Conservation (phyloP, 139 green algal genomes). For the Nannochloris sp. region DNA sequence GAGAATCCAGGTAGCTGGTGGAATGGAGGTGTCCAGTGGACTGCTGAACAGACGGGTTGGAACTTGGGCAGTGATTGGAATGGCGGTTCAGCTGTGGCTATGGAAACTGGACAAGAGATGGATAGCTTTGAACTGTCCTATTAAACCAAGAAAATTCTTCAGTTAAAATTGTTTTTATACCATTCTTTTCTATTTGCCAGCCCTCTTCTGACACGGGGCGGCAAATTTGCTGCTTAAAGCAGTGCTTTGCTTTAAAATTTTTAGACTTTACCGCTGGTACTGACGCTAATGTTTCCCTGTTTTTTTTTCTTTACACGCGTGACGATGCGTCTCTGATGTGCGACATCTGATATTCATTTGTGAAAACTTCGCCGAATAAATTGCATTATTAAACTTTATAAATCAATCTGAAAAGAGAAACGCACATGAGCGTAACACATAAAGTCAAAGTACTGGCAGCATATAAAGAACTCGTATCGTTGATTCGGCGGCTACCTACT, state of each 20-base stretch:
- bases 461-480: slow-evolving; percentile 43
- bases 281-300: too few species aligned
- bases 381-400: background rate
- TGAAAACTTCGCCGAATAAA: background rate
- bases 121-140: background rate
- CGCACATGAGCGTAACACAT: background rate
- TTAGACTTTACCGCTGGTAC: too few species aligned
- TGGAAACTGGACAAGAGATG: background rate
- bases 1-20: background rate
- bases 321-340: too few species aligned
- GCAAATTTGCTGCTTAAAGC: too few species aligned
- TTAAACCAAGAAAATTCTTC: background rate
- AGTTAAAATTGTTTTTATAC: background rate
- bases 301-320: too few species aligned
- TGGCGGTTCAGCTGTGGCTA: background rate
- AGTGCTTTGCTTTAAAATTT: too few species aligned
- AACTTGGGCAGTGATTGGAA: background rate
- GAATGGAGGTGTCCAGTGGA: background rate
- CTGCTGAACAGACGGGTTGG: background rate
- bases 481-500: slow-evolving; percentile 33
- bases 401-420: background rate
- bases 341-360: too few species aligned
- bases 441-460: slow-evolving; percentile 15
- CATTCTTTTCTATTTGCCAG: too few species aligned
- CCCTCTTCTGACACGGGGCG: too few species aligned